Evolutionary conservation across 2,329 filamentous ascomycete species (phyloP).

Genomic region (Penicillium sp.): DNA sequence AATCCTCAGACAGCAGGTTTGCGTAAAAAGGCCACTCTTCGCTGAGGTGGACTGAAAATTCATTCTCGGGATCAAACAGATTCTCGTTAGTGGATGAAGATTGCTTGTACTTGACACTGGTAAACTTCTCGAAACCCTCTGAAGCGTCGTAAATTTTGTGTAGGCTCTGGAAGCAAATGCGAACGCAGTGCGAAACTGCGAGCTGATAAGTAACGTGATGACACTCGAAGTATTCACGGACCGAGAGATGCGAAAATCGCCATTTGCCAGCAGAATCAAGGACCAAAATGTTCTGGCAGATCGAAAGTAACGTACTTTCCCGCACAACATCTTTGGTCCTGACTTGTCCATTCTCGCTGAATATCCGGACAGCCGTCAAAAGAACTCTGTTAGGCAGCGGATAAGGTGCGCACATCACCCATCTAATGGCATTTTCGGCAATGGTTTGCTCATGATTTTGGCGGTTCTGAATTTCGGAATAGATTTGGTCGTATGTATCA

Average conservation of each 20-base stretch:
- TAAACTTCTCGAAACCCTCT: no score
- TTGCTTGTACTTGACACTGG: no score
- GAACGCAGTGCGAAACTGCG: neutral
- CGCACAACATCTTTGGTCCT: constrained; percentile 1
- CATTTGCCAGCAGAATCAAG: constrained; percentile 9
- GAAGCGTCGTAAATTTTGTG: neutral
- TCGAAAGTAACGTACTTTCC: constrained; percentile 5
- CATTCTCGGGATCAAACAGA: neutral
- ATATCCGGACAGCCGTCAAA: constrained; percentile 7
- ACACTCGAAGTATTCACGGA: constrained; percentile 11
- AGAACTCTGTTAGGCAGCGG: constrained; percentile 2
- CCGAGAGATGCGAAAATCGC: constrained; percentile 13
- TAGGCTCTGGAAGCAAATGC: neutral
- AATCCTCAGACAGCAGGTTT: neutral
- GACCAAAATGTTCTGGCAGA: constrained; percentile 10
- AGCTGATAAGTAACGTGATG: neutral
- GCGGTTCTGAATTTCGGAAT: constrained; percentile 3
- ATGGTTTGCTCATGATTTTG: constrained; percentile 4
- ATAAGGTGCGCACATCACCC: constrained; percentile 6
- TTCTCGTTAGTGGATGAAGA: no score
- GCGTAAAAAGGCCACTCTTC: neutral
- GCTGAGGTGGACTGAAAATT: neutral
- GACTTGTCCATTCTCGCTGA: neutral
- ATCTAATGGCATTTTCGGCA: constrained; percentile 6
- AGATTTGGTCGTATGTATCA: constrained; percentile 10